Evolutionary conservation across 345 rosid genomes (phyloP).

Genomic region (Bretschneidera sinensis): DNA sequence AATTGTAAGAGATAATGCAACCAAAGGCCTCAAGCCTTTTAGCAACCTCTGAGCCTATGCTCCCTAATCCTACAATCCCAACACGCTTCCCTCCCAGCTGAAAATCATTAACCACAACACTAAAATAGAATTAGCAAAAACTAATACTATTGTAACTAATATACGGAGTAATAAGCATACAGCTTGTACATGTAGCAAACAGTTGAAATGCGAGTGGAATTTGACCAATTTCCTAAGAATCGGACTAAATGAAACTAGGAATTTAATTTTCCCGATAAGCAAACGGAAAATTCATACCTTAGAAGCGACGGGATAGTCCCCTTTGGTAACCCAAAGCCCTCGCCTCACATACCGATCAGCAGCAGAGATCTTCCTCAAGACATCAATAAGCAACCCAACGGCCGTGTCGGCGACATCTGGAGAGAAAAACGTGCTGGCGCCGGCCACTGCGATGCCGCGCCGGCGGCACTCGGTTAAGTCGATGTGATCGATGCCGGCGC

Average conservation of each 20-base stretch:
- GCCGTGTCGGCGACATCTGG: no score
- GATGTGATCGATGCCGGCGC: conserved; percentile 42
- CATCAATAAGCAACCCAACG: conserved; percentile 42
- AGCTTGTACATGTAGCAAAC: neutral
- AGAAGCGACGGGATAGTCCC: conserved; percentile 31
- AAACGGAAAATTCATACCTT: conserved; percentile 32
- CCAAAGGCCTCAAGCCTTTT: no score
- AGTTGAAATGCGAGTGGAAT: neutral
- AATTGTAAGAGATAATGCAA: conserved; percentile 34
- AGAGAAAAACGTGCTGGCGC: conserved; percentile 24
- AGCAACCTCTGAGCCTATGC: no score
- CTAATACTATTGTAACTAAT: no score
- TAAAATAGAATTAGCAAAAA: no score
- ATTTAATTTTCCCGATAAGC: no score
- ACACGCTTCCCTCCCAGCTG: conserved; percentile 42
- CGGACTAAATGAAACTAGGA: neutral
- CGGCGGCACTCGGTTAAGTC: conserved; percentile 37
- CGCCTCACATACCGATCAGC: conserved; percentile 26
- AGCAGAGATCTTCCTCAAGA: conserved; percentile 37
- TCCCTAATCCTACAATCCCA: no score
- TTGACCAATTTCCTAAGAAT: neutral
- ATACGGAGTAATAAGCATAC: no score
- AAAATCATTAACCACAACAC: no score
- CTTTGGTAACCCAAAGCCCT: conserved; percentile 31
- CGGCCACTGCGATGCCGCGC: conserved; percentile 34